phyloP scores from a whole-genome alignment of 495 filamentous ascomycete species.

The Niebla homalea region DNA sequence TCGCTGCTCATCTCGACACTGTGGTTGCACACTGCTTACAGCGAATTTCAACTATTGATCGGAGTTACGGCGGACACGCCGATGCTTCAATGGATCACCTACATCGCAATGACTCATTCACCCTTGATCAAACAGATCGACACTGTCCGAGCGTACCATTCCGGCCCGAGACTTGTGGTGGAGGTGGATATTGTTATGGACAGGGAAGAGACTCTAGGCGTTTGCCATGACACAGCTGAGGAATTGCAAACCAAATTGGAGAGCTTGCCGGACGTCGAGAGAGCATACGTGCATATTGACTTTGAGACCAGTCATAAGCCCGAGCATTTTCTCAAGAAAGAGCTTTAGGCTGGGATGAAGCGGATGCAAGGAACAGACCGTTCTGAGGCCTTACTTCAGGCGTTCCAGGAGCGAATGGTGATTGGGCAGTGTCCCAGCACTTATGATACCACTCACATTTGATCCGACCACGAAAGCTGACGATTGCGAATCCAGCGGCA shows the following conservation, averaged over 20 bases:
- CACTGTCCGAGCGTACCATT: constrained; percentile 87
- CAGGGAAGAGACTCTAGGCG: constrained; percentile 47
- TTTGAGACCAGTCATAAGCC: constrained; percentile 98
- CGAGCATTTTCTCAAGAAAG: constrained; percentile 54
- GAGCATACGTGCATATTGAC: constrained; percentile 94
- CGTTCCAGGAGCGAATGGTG: too few species aligned
- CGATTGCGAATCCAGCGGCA: too few species aligned
- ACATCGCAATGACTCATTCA: constrained; percentile 90
- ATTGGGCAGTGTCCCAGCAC: too few species aligned
- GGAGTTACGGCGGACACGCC: constrained; percentile 75
- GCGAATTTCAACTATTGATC: constrained; percentile 80
- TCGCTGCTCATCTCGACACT: constrained; percentile 60
- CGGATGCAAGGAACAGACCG: too few species aligned
- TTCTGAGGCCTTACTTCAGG: too few species aligned
- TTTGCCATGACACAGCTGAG: constrained; percentile 89
- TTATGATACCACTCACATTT: too few species aligned
- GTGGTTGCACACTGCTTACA: constrained; percentile 76
- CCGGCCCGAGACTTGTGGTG: constrained; percentile 76
- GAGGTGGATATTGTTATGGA: constrained; percentile 89
- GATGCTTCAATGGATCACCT: constrained; percentile 88
- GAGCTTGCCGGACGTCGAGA: constrained; percentile 79
- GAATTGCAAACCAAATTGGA: constrained; percentile 91
- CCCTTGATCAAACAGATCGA: constrained; percentile 71
- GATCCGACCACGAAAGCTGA: too few species aligned
- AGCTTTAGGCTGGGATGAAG: constrained; percentile 25